A percentile compares a stretch with the other conserved stretches of the same genome.
phyloP scores from a whole-genome alignment of 768 basidiomycete genomes.

The Pseudohyphozyma bogoriensis region DNA sequence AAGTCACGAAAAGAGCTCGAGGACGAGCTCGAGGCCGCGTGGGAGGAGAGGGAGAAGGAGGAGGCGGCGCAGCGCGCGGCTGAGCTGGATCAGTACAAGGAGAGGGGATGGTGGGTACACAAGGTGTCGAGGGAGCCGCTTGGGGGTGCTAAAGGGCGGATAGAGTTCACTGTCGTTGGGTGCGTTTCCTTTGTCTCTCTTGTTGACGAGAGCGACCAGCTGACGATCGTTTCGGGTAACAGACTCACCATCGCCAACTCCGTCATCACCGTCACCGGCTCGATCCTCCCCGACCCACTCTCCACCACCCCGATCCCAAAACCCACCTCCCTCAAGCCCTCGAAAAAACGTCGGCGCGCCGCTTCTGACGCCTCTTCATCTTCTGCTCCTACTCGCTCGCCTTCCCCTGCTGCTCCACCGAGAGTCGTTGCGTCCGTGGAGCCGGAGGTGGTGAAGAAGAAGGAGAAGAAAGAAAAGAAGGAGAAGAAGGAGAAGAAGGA shows the following conservation, averaged over 20 bases:
- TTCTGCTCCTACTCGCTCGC: too few species aligned
- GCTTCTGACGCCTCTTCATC: neutral
- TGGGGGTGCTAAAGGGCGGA: conserved; percentile 38
- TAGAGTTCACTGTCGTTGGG: conserved; percentile 52
- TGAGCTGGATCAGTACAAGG: conserved; percentile 31
- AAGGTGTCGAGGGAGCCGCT: conserved; percentile 38
- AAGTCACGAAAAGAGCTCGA: conserved; percentile 31
- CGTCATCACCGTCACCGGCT: conserved; percentile 33
- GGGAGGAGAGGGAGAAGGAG: conserved; percentile 35
- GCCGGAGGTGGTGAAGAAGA: conserved; percentile 22
- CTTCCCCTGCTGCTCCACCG: conserved; percentile 4
- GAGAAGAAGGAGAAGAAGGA: conserved; percentile 23
- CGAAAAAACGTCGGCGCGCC: conserved; percentile 11
- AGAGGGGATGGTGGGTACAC: conserved; percentile 40
- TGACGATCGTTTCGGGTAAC: neutral
- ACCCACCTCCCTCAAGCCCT: neutral
- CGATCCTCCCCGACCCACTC: conserved; percentile 31
- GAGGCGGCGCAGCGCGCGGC: conserved; percentile 40
- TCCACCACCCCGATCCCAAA: neutral
- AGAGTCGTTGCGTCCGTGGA: conserved; percentile 27
- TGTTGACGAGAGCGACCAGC: neutral
- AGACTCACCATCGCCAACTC: conserved; percentile 33
- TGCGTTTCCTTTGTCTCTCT: neutral
- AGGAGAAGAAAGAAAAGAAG: conserved; percentile 30
- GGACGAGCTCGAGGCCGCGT: conserved; percentile 40